Evolutionary conservation across 1,284 basidiomycete species (phyloP).

Genomic region (Agaricales sp.): DNA sequence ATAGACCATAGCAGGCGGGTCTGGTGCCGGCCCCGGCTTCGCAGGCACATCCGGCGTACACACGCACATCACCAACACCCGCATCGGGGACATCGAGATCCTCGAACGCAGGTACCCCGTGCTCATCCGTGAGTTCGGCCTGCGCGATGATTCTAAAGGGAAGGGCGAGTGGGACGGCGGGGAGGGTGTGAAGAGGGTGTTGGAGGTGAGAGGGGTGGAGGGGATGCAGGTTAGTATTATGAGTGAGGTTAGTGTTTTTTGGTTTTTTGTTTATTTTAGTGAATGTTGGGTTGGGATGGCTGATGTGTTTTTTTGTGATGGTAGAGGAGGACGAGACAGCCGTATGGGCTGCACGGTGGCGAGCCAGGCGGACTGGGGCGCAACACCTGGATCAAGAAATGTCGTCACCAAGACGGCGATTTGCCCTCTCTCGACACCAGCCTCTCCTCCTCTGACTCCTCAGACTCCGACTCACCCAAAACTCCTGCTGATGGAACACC

Average conservation of each 20-base stretch:
- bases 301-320: constrained; percentile 5
- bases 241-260: constrained; percentile 48
- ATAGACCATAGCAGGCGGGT: constrained; percentile 90
- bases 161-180: constrained; percentile 75
- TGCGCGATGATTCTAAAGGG: constrained; percentile 73
- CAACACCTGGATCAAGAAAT: constrained; percentile 86
- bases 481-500: no score
- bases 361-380: constrained; percentile 65
- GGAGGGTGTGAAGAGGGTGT: constrained; percentile 80
- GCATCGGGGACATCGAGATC: constrained; percentile 89
- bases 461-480: neutral
- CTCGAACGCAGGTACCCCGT: constrained; percentile 88
- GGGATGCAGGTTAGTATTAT: constrained; percentile 82
- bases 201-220: constrained; percentile 68
- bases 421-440: constrained; percentile 15
- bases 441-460: neutral
- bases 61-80: constrained; percentile 91
- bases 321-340: constrained; percentile 77
- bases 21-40: constrained; percentile 87
- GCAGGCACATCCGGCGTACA: constrained; percentile 84
- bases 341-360: constrained; percentile 89
- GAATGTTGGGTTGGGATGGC: constrained; percentile 6
- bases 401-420: constrained; percentile 64
- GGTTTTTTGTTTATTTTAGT: constrained; percentile 7
- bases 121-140: constrained; percentile 73